Evolutionary conservation across 495 filamentous ascomycete genomes (phyloP), one percentile per base, ranked within the genome.

Genomic region (Podospora bellae-mahoneyi): DNA sequence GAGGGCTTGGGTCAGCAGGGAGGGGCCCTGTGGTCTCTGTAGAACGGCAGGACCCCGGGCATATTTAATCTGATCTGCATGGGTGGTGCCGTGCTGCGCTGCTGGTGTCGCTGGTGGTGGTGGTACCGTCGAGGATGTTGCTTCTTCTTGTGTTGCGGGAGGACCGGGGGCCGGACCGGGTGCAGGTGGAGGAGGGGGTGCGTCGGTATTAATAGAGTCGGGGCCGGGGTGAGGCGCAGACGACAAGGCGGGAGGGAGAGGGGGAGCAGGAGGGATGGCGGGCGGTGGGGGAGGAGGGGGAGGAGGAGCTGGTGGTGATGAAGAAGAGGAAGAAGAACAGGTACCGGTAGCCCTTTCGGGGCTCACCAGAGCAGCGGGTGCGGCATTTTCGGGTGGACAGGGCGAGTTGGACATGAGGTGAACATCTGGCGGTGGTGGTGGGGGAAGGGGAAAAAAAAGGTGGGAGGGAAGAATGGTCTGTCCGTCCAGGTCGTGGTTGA

Each of bases 1-100:
- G 68, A 84, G 77, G 75, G 81, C 82, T 75, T 84, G 79, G 64
- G 81, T 80, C 70, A 84, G 80, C 70, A 84, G 69, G 63, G 82
- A 84, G 65, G 81, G 78, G 62, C 81, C 82, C 72, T 75, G 78
- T 64, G 74, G 72, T 67, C 81, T 77, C 66, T 79, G 77, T 66
- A 71, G 72, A 66, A 71, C 74, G 58, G 77, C 67, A 72, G 79
- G 79, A 72, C 76, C 77, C 66, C 81, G 72, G 64, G 79, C 73
- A 72, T 81, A 82, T 78, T 82, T 84, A 79, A 82, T 77, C 66
- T 77, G 75, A 69, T 80, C 80, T 71, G 73, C 78, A 73, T 78
- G 68, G 73, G 70, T 58, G 58, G 73, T 64, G 63, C 39, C 68
- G 23, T 71, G 69, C 57, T 67, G 58, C 48, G 67, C 64, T 75